Conservation (phyloP, 2,329 filamentous ascomycete species). For the Paraphaeosphaeria minitans region DNA sequence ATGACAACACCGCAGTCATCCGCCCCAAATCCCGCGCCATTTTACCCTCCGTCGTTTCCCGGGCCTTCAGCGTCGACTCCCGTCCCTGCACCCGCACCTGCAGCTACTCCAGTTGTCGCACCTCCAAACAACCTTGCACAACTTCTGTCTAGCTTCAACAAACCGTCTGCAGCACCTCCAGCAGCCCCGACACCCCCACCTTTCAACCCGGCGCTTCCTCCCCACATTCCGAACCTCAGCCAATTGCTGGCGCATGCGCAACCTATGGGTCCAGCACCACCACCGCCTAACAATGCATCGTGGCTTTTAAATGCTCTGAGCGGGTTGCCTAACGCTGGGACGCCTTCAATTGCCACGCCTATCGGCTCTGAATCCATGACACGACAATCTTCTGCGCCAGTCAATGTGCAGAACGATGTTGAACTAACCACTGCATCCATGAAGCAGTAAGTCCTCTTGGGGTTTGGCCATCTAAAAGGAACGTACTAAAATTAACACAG, state of each 20-base stretch:
- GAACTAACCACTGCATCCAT: conserved; percentile 70
- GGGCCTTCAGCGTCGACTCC: conserved; percentile 31
- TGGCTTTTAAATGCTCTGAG: conserved; percentile 43
- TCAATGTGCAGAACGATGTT: conserved; percentile 55
- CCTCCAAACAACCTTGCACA: conserved; percentile 33
- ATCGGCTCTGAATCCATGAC: conserved; percentile 31
- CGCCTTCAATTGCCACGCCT: conserved; percentile 34
- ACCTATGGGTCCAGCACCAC: conserved; percentile 19
- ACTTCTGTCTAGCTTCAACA: conserved; percentile 40
- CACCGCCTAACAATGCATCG: conserved; percentile 25
- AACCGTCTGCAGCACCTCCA: conserved; percentile 26
- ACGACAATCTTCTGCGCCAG: conserved; percentile 39
- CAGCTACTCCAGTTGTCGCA: conserved; percentile 31
- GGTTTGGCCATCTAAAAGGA: not conserved
- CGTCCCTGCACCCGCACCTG: conserved; percentile 30
- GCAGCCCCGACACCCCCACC: conserved; percentile 21
- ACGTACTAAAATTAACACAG: conserved; percentile 50
- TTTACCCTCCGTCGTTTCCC: conserved; percentile 36
- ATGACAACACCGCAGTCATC: conserved; percentile 34
- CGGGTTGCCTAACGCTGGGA: conserved; percentile 28
- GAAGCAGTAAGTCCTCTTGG: conserved; percentile 64
- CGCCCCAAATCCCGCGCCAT: conserved; percentile 30
- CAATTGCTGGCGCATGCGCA: conserved; percentile 29
- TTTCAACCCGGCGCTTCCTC: conserved; percentile 21
- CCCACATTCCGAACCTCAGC: conserved; percentile 16